A percentile compares a stretch with the other conserved stretches of the same genome.
phyloP scores from a whole-genome alignment of 192 early-diverging fungal species.

The Coemansia aciculifera region DNA sequence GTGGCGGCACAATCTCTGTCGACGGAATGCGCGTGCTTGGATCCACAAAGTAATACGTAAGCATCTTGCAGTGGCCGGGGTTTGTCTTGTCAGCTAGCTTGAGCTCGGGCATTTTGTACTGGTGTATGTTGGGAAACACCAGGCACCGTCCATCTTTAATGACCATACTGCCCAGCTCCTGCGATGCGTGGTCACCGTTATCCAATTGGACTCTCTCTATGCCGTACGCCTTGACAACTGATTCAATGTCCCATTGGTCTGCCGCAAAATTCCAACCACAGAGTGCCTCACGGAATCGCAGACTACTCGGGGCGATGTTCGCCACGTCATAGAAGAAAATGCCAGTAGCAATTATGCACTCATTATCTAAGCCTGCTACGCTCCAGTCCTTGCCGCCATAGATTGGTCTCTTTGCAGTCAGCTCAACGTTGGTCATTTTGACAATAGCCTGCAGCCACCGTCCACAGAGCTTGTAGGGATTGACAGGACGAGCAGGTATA shows the following conservation, averaged over 20 bases:
- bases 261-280: conserved; percentile 49
- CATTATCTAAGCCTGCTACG: too few relatives aligned
- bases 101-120: conserved; percentile 61
- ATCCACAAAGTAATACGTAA: conserved; percentile 65
- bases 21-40: conserved; percentile 48
- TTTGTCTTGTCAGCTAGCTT: conserved; percentile 51
- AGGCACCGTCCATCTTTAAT: too few relatives aligned
- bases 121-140: conserved; percentile 11
- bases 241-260: conserved; percentile 21
- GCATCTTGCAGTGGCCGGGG: conserved; percentile 61
- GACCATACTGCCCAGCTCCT: too few relatives aligned
- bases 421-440: too few relatives aligned
- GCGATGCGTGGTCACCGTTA: neutral
- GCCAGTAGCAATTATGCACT: too few relatives aligned
- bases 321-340: too few relatives aligned
- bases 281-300: neutral
- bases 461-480: too few relatives aligned
- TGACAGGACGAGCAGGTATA: too few relatives aligned
- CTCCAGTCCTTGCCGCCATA: too few relatives aligned
- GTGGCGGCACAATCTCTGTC: conserved; percentile 57
- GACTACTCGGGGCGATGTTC: too few relatives aligned
- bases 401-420: too few relatives aligned
- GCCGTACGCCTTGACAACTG: conserved; percentile 26
- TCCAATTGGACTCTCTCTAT: conserved; percentile 14
- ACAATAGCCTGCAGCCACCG: too few relatives aligned